A percentile compares a stretch with the other conserved stretches of the same genome.
Evolutionary conservation across 139 green algal species (phyloP).

Genomic region (Chlamydomonas asymmetrica): DNA sequence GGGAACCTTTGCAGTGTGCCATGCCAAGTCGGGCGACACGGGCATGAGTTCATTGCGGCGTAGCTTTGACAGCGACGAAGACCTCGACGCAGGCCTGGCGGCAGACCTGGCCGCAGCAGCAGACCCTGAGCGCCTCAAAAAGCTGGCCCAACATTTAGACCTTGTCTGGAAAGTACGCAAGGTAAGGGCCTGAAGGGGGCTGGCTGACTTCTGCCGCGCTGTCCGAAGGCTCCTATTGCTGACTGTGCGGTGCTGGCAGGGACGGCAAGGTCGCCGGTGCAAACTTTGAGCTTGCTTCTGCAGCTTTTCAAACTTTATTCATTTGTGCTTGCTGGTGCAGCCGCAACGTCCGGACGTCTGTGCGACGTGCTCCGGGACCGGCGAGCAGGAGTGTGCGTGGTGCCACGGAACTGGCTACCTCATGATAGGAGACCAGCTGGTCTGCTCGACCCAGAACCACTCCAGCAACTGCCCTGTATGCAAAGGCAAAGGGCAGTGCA

Average conservation of each 20-base stretch:
- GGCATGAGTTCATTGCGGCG: no score
- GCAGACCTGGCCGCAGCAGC: constrained; percentile 22
- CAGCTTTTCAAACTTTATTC: no score
- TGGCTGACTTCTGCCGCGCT: no score
- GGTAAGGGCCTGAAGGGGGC: not conserved
- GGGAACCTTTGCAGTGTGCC: no score
- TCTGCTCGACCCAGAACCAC: constrained; percentile 17
- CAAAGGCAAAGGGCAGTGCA: constrained; percentile 38
- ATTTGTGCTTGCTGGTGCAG: not conserved
- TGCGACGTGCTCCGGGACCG: not conserved
- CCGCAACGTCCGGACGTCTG: not conserved
- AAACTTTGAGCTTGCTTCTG: no score
- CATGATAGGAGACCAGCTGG: constrained; percentile 41
- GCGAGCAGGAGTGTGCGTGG: constrained; percentile 47
- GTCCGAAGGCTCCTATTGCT: no score
- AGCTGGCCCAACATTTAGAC: constrained; percentile 42
- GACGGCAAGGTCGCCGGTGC: no score
- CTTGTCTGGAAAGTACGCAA: constrained; percentile 37
- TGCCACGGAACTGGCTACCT: constrained; percentile 50
- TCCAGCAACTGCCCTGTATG: constrained; percentile 47
- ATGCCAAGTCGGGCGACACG: no score
- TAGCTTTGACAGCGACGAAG: no score
- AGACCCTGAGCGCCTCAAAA: constrained; percentile 21
- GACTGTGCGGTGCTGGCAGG: no score
- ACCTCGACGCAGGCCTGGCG: constrained; percentile 33